Evolutionary conservation across 805 yeast species (phyloP), one percentile per base, ranked within the genome.

Genomic region (Lachancea sp.): DNA sequence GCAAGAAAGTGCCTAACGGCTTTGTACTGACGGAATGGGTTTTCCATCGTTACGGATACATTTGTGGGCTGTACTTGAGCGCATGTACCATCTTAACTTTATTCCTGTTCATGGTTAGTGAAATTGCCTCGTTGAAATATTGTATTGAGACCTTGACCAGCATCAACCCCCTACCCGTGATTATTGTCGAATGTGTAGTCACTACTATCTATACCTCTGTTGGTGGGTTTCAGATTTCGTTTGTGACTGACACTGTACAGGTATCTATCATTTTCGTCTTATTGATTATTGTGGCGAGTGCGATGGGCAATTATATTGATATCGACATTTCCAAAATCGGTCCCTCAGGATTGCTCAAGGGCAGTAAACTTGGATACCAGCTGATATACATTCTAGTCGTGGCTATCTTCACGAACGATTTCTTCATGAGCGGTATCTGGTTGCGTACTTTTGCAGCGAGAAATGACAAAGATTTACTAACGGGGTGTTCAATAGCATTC

Each of bases 21-120:
- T 89, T 89, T 59, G 88, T 89, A 20, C 66, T 89, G 50, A 87
- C 96, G 4, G 96, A 89, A 58, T 89, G 97, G 97, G 90, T 86
- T n/a, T 75, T 85, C 55, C 76, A 75, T 34, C 69, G 96, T 50
- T 89, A 72, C 58, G 97, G 96, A 2, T 57, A 70, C 4, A 63
- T 80, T 12, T 71, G 95, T 3, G 83, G 86, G 1, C 65, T 86
- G 49, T 84, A 86, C 51, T 63, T 89, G 34, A 80, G 94, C 11
- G 78, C 77, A 34, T 85, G 88, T 61, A 86, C 96, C 1, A 74
- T 89, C 39, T 70, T 89, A 48, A 88, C 96, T 7, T 74, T 89
- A 73, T 86, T 79, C 56, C 69, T 89, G 50, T 88, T 80, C 60
- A 82, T 87, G 88, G 82, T 87, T 36, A 83, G 89, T 19, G 97